Conservation (phyloP, 148 eudicot genomes). For the Chenopodium quinoa region DNA sequence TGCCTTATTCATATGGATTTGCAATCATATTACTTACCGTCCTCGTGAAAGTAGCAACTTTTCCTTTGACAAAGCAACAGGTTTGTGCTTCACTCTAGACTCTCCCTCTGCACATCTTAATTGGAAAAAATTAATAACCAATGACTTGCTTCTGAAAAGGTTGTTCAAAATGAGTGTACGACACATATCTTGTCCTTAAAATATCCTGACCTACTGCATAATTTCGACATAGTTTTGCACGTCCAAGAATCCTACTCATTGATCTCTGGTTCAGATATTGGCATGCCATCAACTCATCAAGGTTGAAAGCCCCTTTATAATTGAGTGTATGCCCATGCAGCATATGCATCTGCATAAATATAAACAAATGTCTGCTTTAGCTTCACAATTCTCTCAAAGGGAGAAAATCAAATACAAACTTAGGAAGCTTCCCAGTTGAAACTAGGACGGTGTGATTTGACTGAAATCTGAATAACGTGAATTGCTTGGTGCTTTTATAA, state of each 20-base stretch:
- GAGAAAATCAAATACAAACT: not conserved
- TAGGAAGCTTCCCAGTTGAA: not conserved
- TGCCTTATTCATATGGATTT: conserved; percentile 86
- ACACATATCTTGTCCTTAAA: not conserved
- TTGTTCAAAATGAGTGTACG: not conserved
- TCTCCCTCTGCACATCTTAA: not conserved
- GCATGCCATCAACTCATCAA: not conserved
- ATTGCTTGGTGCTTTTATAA: not conserved
- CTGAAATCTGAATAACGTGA: not conserved
- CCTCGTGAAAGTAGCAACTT: conserved; percentile 66
- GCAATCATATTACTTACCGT: conserved; percentile 85
- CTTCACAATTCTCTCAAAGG: not conserved
- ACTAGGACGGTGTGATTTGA: not conserved
- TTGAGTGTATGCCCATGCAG: not conserved
- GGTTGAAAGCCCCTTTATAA: not conserved
- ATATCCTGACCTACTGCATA: not conserved
- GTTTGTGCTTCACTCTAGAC: conserved; percentile 27
- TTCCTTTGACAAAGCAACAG: conserved; percentile 90
- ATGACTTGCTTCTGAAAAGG: not conserved
- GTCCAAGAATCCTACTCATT: not conserved
- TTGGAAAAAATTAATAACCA: not conserved
- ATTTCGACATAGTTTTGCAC: not conserved
- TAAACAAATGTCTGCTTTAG: not conserved
- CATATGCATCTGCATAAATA: not conserved
- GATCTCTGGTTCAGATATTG: not conserved